Evolutionary conservation across 2,329 filamentous ascomycete species (phyloP).

Genomic region (Aspergillus sergii): DNA sequence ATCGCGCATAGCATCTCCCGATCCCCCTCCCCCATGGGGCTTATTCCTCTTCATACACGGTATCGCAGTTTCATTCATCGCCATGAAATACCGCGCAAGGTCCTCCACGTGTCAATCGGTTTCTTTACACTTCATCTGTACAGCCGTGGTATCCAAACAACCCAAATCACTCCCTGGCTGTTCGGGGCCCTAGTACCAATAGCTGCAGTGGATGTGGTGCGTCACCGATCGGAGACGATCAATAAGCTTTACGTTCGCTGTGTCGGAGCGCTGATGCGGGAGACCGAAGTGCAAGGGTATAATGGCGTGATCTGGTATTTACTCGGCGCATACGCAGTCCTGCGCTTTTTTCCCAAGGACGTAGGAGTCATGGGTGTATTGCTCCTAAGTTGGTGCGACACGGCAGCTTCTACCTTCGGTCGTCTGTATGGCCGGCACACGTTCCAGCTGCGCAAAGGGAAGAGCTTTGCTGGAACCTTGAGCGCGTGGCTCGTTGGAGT

Average conservation of each 20-base stretch:
- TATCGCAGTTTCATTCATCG: slow-evolving; percentile 93
- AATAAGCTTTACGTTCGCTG: slow-evolving; percentile 85
- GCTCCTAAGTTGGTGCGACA: slow-evolving; percentile 96
- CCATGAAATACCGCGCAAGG: slow-evolving; percentile 93
- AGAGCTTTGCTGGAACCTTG: slow-evolving; percentile 85
- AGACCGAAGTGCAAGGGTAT: slow-evolving; percentile 90
- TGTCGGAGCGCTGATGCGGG: slow-evolving; percentile 91
- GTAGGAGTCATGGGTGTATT: slow-evolving; percentile 86
- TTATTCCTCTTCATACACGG: slow-evolving; percentile 92
- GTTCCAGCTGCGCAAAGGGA: slow-evolving; percentile 78
- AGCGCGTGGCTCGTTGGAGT: slow-evolving; percentile 84
- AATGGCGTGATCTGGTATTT: slow-evolving; percentile 98
- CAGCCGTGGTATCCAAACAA: slow-evolving; percentile 73
- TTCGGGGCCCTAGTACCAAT: slow-evolving; percentile 82
- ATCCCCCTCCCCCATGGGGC: slow-evolving; percentile 86
- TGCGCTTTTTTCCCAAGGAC: slow-evolving; percentile 90
- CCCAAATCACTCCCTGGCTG: slow-evolving; percentile 79
- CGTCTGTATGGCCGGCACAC: slow-evolving; percentile 88
- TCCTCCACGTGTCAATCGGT: slow-evolving; percentile 92
- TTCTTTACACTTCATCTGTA: slow-evolving; percentile 92
- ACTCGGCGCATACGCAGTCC: slow-evolving; percentile 82
- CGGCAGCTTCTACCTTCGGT: slow-evolving; percentile 92
- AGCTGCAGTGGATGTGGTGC: slow-evolving; percentile 75
- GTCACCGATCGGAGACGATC: slow-evolving; percentile 77
- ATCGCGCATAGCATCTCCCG: slow-evolving; percentile 89